Percentiles rank a stretch among this genome's conserved stretches.
phyloP scores from a whole-genome alignment of 1,139 yeast genomes.

The Blastobotrys niveus region DNA sequence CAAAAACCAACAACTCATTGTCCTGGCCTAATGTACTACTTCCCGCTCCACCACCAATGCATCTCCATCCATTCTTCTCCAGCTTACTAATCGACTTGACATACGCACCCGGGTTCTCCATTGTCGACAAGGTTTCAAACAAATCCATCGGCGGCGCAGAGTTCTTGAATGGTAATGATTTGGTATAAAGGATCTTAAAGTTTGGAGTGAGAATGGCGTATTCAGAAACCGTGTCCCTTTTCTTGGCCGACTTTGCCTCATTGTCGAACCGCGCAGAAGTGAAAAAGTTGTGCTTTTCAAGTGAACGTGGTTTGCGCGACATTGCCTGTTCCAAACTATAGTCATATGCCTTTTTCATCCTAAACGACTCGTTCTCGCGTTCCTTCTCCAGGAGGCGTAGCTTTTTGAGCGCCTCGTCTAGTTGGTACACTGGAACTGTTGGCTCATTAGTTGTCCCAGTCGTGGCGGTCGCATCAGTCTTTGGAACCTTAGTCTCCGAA shows the following conservation, averaged over 20 bases:
- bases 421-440: slow-evolving; percentile 5
- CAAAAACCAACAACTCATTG: slow-evolving; percentile 37
- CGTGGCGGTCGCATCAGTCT: not conserved
- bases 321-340: slow-evolving; percentile 40
- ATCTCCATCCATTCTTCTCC: slow-evolving; percentile 42
- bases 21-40: no score
- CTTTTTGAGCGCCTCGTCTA: slow-evolving; percentile 40
- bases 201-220: slow-evolving; percentile 46
- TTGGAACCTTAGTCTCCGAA: not conserved
- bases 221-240: slow-evolving; percentile 28
- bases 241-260: slow-evolving; percentile 9
- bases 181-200: slow-evolving; percentile 36
- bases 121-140: slow-evolving; percentile 41
- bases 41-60: slow-evolving; percentile 47
- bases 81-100: slow-evolving; percentile 35
- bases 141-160: slow-evolving; percentile 40
- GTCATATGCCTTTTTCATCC: slow-evolving; percentile 50
- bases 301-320: slow-evolving; percentile 37
- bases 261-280: slow-evolving; percentile 36
- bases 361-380: slow-evolving; percentile 43
- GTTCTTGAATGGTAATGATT: slow-evolving; percentile 40
- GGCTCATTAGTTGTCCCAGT: not conserved
- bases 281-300: slow-evolving; percentile 47
- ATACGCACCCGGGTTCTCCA: slow-evolving; percentile 36
- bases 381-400: slow-evolving; percentile 41